Percentiles rank a stretch among this genome's conserved stretches.
Conservation (phyloP, 2,329 filamentous ascomycete genomes). For the Emergomyces africanus region DNA sequence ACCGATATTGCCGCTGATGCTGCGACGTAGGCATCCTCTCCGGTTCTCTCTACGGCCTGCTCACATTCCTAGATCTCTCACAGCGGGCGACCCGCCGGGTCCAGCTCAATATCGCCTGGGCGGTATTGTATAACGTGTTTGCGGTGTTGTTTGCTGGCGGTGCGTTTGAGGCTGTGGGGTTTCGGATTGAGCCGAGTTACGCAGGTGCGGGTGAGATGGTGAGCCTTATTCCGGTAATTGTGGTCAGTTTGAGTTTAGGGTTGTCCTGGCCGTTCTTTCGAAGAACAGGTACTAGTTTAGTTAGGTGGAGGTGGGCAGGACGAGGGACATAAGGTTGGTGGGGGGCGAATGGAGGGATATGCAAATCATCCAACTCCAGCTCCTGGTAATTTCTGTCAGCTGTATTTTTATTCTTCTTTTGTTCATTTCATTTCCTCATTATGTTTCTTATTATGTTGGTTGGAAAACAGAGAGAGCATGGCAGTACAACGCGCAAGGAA, state of each 20-base stretch:
- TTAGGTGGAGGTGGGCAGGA: too few species aligned
- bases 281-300: too few species aligned
- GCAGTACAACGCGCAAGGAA: not conserved
- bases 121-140: constrained; percentile 55
- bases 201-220: constrained; percentile 61
- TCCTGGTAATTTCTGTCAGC: not conserved
- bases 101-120: constrained; percentile 58
- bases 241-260: constrained; percentile 37
- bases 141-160: constrained; percentile 56
- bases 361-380: not conserved
- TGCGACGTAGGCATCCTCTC: constrained; percentile 55
- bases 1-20: constrained; percentile 54
- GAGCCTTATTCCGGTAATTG: constrained; percentile 58
- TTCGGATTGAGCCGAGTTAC: constrained; percentile 48
- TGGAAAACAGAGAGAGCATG: not conserved
- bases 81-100: constrained; percentile 36
- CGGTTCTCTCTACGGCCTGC: constrained; percentile 42
- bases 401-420: not conserved
- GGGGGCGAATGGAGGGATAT: not conserved
- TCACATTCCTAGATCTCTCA: constrained; percentile 45
- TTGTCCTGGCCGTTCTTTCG: constrained; percentile 8
- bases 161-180: constrained; percentile 41
- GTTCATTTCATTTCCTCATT: not conserved
- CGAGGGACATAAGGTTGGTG: not conserved
- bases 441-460: too few species aligned